phyloP scores from a whole-genome alignment of 768 basidiomycete genomes.

The Phylloporus sp. region DNA sequence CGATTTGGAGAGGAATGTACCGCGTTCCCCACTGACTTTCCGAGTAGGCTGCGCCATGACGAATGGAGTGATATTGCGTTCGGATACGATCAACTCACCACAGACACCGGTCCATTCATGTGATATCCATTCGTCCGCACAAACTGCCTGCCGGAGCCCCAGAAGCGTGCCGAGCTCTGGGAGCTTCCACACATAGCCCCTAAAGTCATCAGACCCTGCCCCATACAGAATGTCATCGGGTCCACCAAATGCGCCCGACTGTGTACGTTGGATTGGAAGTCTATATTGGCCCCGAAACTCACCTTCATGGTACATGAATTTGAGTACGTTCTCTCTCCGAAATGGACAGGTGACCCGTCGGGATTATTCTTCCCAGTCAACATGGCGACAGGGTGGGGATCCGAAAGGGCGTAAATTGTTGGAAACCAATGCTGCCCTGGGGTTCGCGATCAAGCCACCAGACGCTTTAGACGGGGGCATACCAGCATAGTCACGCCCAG shows the following conservation, averaged over 20 bases:
- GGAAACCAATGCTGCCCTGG: slow-evolving; percentile 57
- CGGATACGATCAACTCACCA: slow-evolving; percentile 24
- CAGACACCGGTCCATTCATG: slow-evolving; percentile 27
- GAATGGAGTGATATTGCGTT: slow-evolving; percentile 7
- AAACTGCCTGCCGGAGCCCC: slow-evolving; percentile 44
- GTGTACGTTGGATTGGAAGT: slow-evolving; percentile 1
- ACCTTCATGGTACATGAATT: slow-evolving; percentile 83
- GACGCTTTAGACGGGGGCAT: slow-evolving; percentile 18
- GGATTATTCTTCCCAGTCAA: slow-evolving; percentile 58
- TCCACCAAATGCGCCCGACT: slow-evolving; percentile 79
- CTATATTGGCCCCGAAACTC: slow-evolving; percentile 1
- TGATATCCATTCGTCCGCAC: slow-evolving; percentile 43
- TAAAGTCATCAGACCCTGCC: slow-evolving; percentile 82
- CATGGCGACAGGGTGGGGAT: slow-evolving; percentile 66
- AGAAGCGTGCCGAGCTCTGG: slow-evolving; percentile 46
- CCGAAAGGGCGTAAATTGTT: slow-evolving; percentile 64
- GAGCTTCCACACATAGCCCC: slow-evolving; percentile 74
- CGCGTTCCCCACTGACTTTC: slow-evolving; percentile 37
- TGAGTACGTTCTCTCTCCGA: slow-evolving; percentile 51
- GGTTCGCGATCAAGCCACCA: slow-evolving; percentile 1
- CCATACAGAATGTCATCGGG: slow-evolving; percentile 59
- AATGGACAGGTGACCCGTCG: slow-evolving; percentile 46
- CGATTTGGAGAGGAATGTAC: slow-evolving; percentile 59
- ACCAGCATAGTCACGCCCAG: slow-evolving; percentile 69
- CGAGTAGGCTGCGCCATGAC: slow-evolving; percentile 44